Evolutionary conservation across 1,139 yeast genomes (phyloP).

Genomic region (Geotrichum australiense): DNA sequence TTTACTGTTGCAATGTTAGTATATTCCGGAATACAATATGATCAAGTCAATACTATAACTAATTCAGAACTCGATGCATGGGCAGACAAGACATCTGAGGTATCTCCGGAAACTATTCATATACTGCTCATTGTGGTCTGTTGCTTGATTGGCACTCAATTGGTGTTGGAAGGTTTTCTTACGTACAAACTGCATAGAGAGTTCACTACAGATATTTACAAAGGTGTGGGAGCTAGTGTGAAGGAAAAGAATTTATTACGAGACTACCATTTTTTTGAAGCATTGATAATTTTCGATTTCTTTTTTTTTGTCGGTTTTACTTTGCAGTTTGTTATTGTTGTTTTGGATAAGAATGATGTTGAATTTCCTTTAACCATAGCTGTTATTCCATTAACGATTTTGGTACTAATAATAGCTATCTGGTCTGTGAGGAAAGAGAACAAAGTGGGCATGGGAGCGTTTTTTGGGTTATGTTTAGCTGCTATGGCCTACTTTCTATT

Average conservation of each 20-base stretch:
- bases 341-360: conserved; percentile 39
- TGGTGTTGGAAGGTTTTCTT: conserved; percentile 35
- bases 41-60: conserved; percentile 38
- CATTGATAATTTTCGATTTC: conserved; percentile 42
- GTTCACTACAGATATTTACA: conserved; percentile 46
- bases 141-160: conserved; percentile 40
- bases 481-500: conserved; percentile 47
- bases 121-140: conserved; percentile 45
- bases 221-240: conserved; percentile 47
- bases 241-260: conserved; percentile 39
- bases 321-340: conserved; percentile 47
- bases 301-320: conserved; percentile 51
- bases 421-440: conserved; percentile 40
- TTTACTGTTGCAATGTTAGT: conserved; percentile 46
- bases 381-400: conserved; percentile 44
- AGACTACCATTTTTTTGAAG: conserved; percentile 36
- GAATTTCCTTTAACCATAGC: conserved; percentile 47
- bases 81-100: conserved; percentile 1
- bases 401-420: conserved; percentile 38
- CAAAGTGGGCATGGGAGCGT: conserved; percentile 30
- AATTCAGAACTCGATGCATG: conserved; percentile 18
- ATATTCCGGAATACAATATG: conserved; percentile 47
- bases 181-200: conserved; percentile 39
- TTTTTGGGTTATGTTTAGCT: conserved; percentile 37
- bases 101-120: conserved; percentile 5